Percentiles rank a stretch among this genome's conserved stretches.
Evolutionary conservation across 768 basidiomycete genomes (phyloP).

Genomic region (Hysterangium stoloniferum): DNA sequence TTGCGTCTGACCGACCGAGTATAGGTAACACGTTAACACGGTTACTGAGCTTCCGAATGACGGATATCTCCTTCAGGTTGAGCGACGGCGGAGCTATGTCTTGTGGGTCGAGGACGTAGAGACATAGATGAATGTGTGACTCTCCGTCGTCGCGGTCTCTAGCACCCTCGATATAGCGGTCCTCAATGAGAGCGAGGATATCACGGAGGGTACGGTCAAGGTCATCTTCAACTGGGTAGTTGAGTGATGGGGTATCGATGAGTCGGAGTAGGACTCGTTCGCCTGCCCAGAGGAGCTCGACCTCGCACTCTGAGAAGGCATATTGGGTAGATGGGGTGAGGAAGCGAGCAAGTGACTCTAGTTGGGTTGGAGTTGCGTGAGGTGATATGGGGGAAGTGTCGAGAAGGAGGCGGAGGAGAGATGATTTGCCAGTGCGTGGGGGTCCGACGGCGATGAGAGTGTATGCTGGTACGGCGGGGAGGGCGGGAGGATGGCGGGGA

Average conservation of each 20-base stretch:
- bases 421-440: constrained; percentile 78
- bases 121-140: constrained; percentile 77
- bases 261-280: constrained; percentile 15
- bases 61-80: constrained; percentile 61
- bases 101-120: constrained; percentile 85
- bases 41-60: constrained; percentile 71
- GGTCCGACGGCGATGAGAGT: constrained; percentile 78
- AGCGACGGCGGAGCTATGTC: constrained; percentile 55
- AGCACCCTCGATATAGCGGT: constrained; percentile 62
- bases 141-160: constrained; percentile 65
- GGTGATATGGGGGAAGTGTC: constrained; percentile 68
- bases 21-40: constrained; percentile 87
- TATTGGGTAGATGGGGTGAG: background rate
- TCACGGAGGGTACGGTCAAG: constrained; percentile 60
- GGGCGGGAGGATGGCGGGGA: constrained; percentile 20
- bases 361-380: constrained; percentile 61
- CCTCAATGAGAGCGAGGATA: constrained; percentile 64
- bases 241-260: constrained; percentile 52
- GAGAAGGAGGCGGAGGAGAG: constrained; percentile 77
- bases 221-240: constrained; percentile 58
- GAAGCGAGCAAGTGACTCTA: constrained; percentile 74
- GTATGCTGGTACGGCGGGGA: constrained; percentile 36
- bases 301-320: background rate
- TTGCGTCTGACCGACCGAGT: constrained; percentile 70
- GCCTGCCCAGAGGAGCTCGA: background rate